Evolutionary conservation across 2,329 filamentous ascomycete genomes (phyloP).

Genomic region (Colletotrichum lini): DNA sequence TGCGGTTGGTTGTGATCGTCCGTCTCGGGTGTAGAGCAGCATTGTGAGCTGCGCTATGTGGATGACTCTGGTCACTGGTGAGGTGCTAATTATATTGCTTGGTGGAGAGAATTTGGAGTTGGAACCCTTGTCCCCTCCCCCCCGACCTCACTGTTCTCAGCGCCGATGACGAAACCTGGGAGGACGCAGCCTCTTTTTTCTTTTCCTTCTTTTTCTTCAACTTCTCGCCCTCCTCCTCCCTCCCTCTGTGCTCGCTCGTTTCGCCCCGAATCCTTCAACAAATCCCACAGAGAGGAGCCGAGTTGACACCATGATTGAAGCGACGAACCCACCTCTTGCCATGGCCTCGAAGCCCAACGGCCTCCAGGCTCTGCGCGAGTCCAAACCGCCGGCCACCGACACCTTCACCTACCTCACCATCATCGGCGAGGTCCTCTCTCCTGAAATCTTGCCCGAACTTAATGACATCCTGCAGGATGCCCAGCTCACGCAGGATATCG

Average conservation of each 20-base stretch:
- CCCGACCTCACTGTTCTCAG: slow-evolving; percentile 6
- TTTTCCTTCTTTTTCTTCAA: slow-evolving; percentile 29
- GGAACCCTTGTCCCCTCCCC: slow-evolving; percentile 25
- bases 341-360: slow-evolving; percentile 54
- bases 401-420: slow-evolving; percentile 84
- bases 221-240: slow-evolving; percentile 10
- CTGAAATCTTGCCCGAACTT: slow-evolving; percentile 76
- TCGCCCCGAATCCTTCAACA: slow-evolving; percentile 13
- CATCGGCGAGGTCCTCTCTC: slow-evolving; percentile 79
- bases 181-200: slow-evolving; percentile 35
- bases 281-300: neutral
- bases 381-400: slow-evolving; percentile 70
- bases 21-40: slow-evolving; percentile 10
- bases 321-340: slow-evolving; percentile 27
- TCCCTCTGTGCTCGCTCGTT: slow-evolving; percentile 1
- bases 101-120: slow-evolving; percentile 37
- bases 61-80: slow-evolving; percentile 1
- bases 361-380: slow-evolving; percentile 63
- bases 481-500: slow-evolving; percentile 80
- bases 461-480: slow-evolving; percentile 78
- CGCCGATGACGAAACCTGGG: slow-evolving; percentile 38
- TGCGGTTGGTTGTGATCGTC: slow-evolving; percentile 13
- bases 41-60: slow-evolving; percentile 14
- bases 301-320: slow-evolving; percentile 40
- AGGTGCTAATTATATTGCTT: slow-evolving; percentile 35